These are phyloP conservation scores for Eimeria falciformis DNA, from an alignment of 169 alveolate genomes.

Conservation along the genomic window DNA sequence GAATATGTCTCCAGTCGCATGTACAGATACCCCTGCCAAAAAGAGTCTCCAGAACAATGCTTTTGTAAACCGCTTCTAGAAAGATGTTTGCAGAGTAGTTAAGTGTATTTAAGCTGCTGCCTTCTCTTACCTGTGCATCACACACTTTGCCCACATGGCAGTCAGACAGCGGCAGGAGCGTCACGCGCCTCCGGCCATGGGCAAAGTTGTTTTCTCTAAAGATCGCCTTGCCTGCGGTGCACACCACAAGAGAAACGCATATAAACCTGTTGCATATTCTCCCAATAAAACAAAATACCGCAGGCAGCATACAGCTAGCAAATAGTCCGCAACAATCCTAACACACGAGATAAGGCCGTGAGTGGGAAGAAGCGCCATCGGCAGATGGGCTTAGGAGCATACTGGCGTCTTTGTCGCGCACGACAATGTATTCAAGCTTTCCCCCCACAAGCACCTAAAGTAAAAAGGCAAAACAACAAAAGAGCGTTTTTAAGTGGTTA, in stretches of 20 bases:
- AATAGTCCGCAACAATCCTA: no score
- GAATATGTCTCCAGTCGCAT: no score
- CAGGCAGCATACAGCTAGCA: background rate
- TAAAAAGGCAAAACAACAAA: no score
- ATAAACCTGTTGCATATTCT: background rate
- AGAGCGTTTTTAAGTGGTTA: no score
- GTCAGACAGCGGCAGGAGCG: slow-evolving; percentile 67
- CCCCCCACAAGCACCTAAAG: slow-evolving; percentile 73
- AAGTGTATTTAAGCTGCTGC: background rate
- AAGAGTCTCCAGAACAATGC: no score
- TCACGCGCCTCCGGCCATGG: slow-evolving; percentile 51
- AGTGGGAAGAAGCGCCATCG: background rate
- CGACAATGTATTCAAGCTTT: slow-evolving; percentile 65
- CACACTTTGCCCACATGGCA: slow-evolving; percentile 67
- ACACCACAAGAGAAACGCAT: background rate
- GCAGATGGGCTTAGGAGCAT: background rate
- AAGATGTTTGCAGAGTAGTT: background rate
- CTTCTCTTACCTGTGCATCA: slow-evolving; percentile 26
- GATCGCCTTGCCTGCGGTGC: slow-evolving; percentile 60
- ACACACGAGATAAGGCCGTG: background rate
- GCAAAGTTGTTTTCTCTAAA: slow-evolving; percentile 69
- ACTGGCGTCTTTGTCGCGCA: slow-evolving; percentile 69
- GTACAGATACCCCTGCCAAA: no score
- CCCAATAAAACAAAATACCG: background rate
- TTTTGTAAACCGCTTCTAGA: no score